These are phyloP conservation scores for Cryptosporidium sp. DNA, from an alignment of 169 alveolate species.

Conservation along the genomic window DNA sequence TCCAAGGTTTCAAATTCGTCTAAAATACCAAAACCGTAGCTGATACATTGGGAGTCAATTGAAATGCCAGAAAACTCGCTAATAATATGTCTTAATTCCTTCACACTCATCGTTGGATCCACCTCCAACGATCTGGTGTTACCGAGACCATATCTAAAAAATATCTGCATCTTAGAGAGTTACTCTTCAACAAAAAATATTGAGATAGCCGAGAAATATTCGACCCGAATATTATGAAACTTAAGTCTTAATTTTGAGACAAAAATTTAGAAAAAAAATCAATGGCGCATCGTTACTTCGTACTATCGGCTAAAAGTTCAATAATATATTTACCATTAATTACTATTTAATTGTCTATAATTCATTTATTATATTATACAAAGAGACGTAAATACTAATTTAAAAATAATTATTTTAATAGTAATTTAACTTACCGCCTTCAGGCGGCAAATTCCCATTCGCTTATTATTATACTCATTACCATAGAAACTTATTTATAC, in stretches of 20 bases:
- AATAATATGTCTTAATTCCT: constrained; percentile 36
- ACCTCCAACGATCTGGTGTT: constrained; percentile 52
- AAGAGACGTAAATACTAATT: constrained; percentile 38
- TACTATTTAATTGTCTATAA: constrained; percentile 24
- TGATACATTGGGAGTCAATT: constrained; percentile 8
- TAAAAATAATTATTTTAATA: constrained; percentile 1
- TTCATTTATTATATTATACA: background rate
- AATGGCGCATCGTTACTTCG: background rate
- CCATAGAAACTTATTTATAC: constrained; percentile 4
- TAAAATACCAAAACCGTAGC: constrained; percentile 28
- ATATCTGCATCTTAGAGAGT: constrained; percentile 45
- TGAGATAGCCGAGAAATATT: constrained; percentile 3
- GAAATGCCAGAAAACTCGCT: constrained; percentile 48
- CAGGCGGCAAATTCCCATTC: constrained; percentile 34
- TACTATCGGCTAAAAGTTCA: background rate
- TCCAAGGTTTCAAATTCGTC: constrained; percentile 17
- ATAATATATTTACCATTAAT: background rate
- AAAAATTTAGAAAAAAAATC: background rate
- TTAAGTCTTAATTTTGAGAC: constrained; percentile 8
- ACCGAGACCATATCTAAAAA: constrained; percentile 48
- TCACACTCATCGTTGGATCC: constrained; percentile 43
- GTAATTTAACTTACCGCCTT: constrained; percentile 32
- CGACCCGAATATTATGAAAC: background rate
- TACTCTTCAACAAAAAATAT: background rate
- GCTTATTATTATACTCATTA: background rate